Percentiles rank a stretch among this genome's conserved stretches.
Evolutionary conservation across 2,329 filamentous ascomycete species (phyloP).

Genomic region (Exophiala dermatitidis): DNA sequence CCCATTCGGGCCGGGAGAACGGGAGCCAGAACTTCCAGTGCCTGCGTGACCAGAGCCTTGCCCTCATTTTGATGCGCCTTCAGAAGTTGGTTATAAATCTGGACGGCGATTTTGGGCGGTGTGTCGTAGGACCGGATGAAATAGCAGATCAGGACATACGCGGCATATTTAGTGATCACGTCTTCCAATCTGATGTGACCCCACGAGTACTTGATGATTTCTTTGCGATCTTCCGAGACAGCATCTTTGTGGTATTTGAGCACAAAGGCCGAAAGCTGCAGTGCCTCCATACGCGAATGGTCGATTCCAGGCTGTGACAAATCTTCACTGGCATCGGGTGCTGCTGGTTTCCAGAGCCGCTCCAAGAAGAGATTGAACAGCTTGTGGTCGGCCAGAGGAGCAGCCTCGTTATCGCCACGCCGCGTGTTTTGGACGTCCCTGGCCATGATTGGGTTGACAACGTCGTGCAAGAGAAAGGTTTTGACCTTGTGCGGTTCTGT

Average conservation of each 20-base stretch:
- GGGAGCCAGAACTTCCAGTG: conserved; percentile 88
- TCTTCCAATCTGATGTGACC: conserved; percentile 98
- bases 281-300: conserved; percentile 88
- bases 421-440: conserved; percentile 91
- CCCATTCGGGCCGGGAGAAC: conserved; percentile 76
- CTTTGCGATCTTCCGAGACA: conserved; percentile 85
- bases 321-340: conserved; percentile 76
- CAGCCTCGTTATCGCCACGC: conserved; percentile 51
- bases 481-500: conserved; percentile 81
- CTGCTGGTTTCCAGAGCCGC: conserved; percentile 87
- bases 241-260: conserved; percentile 90
- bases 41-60: conserved; percentile 83
- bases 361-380: conserved; percentile 86
- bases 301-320: conserved; percentile 79
- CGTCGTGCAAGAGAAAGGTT: conserved; percentile 80
- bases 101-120: conserved; percentile 87
- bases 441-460: conserved; percentile 92
- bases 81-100: conserved; percentile 86
- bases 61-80: conserved; percentile 95
- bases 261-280: conserved; percentile 89
- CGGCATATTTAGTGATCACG: conserved; percentile 97
- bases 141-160: conserved; percentile 93
- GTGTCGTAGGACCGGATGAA: conserved; percentile 98
- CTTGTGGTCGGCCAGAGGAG: conserved; percentile 72
- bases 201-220: conserved; percentile 99